A percentile compares a stretch with the other conserved stretches of the same genome.
phyloP scores from a whole-genome alignment of 768 basidiomycete species.

The Mycena rosella region DNA sequence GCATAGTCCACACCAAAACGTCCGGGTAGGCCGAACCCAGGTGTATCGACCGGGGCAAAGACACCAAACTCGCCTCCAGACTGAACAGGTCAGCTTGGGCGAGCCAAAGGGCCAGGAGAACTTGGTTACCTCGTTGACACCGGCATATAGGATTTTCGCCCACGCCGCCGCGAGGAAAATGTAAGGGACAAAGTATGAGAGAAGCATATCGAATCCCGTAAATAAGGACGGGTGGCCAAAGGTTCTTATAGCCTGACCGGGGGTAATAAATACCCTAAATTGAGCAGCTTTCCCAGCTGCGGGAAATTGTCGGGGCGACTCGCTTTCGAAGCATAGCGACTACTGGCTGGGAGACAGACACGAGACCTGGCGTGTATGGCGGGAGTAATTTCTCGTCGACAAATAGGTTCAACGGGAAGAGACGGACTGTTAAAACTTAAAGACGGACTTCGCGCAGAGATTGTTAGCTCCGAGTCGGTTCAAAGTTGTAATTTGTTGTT shows the following conservation, averaged over 20 bases:
- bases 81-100: constrained; percentile 38
- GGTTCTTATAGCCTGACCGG: neutral
- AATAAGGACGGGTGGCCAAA: neutral
- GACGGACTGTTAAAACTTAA: too few relatives aligned
- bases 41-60: constrained; percentile 42
- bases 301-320: neutral
- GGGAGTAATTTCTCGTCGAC: neutral
- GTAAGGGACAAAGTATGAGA: constrained; percentile 24
- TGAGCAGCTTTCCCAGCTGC: neutral
- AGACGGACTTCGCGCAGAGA: too few relatives aligned
- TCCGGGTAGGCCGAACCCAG: constrained; percentile 59
- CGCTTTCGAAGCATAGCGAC: neutral
- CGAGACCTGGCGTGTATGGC: neutral
- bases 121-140: constrained; percentile 56
- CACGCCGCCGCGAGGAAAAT: constrained; percentile 25
- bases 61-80: constrained; percentile 64
- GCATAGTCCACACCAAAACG: constrained; percentile 58
- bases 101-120: neutral
- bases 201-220: constrained; percentile 2
- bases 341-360: neutral
- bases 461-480: too few relatives aligned
- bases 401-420: too few relatives aligned
- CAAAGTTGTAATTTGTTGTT: too few relatives aligned
- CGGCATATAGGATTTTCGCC: constrained; percentile 58
- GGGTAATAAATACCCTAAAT: neutral